Base-by-base conservation (phyloP, 2,329 filamentous ascomycete species). In the Cordyceps fumosorosea region DNA sequence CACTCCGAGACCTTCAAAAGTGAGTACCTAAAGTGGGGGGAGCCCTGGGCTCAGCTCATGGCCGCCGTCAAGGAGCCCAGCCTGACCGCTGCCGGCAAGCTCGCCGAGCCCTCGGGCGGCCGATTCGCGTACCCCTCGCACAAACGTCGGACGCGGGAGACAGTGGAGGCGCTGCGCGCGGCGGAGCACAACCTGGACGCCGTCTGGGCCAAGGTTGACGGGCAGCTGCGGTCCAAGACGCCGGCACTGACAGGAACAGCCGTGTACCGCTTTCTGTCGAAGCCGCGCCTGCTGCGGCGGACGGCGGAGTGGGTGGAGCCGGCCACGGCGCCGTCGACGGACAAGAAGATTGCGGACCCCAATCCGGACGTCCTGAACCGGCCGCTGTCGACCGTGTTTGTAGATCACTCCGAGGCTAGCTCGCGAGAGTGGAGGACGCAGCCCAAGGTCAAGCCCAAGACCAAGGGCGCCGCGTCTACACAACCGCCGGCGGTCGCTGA, bases 221-320 rank as follows among this genome's bases (percentile, higher is more conserved):
- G 16, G 10, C 16, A 22, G 3, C 8, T 52, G 34, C 20, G 29
- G 11, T 37, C 14, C 4, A 62, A 47, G 16, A 24, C 18, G 5
- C 40, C 40, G 26, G 40, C n/a, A 68, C 3, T 45, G 74, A 32
- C 60, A 65, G 0, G 69, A 5, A 70, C 70, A n/a, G 67, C 72
- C 45, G 20, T 72, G 1, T 26, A 67, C 10, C 62, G 64, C 1
- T 62, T 78, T 0, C 65, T 79, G 4, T 70, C 70, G 0, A 69
- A 74, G 34, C 52, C 64, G 0, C 75, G 77, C 4, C 66, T 64
- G 1, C 66, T 84, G 7, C 76, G 77, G 34, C 74, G 82, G n/a
- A 85, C 81, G 0, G 71, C 76, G 0, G 73, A 76, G 14, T 84
- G 81, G 80, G 66, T 75, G 32, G 77, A 80, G 58, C 73, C 74